Evolutionary conservation across 495 filamentous ascomycete genomes (phyloP).

Genomic region (Poronia punctata): DNA sequence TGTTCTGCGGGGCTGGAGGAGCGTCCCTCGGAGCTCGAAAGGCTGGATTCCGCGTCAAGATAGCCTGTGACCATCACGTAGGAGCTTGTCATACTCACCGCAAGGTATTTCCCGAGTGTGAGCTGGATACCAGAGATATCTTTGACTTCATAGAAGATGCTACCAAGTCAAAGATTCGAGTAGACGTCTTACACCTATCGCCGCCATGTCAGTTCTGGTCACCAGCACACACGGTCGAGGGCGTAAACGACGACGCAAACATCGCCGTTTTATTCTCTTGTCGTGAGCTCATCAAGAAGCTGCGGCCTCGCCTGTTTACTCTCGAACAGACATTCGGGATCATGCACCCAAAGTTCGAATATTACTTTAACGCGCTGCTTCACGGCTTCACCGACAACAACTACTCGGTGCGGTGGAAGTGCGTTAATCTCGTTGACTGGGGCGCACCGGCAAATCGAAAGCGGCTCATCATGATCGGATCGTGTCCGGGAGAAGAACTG

Average conservation of each 20-base stretch:
- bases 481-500: constrained; percentile 69
- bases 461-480: constrained; percentile 70
- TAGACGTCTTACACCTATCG: constrained; percentile 74
- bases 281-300: constrained; percentile 47
- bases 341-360: constrained; percentile 38
- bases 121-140: constrained; percentile 37
- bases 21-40: constrained; percentile 59
- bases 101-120: constrained; percentile 49
- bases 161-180: constrained; percentile 19
- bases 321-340: constrained; percentile 79
- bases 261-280: constrained; percentile 63
- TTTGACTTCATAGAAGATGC: constrained; percentile 38
- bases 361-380: constrained; percentile 55
- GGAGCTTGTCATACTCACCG: constrained; percentile 51
- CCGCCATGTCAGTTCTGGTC: constrained; percentile 84
- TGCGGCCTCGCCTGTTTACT: constrained; percentile 65
- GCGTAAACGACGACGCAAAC: constrained; percentile 66
- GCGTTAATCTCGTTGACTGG: constrained; percentile 41
- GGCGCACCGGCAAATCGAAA: constrained; percentile 35
- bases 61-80: constrained; percentile 55
- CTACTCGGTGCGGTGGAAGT: constrained; percentile 59
- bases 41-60: constrained; percentile 53
- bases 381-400: constrained; percentile 55
- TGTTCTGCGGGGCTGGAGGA: constrained; percentile 73
- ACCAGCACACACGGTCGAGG: constrained; percentile 60